Evolutionary conservation across 2,329 filamentous ascomycete genomes (phyloP), one percentile per base, ranked within the genome.

Genomic region (Ophiosphaerella herpotricha): DNA sequence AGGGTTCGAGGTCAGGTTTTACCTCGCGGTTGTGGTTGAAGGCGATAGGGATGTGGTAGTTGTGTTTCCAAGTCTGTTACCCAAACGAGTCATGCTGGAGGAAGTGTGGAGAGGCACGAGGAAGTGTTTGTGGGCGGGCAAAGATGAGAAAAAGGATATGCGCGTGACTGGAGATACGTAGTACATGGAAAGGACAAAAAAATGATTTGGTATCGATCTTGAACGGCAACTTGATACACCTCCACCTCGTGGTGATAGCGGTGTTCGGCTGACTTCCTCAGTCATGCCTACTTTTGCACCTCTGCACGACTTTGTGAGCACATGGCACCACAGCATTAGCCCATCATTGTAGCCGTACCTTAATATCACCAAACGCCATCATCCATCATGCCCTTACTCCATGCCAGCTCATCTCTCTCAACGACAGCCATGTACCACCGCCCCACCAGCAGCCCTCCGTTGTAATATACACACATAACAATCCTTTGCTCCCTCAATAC

Each of bases 1-100:
- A 49, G 92, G 92, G 0, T 96, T 97, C 66, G 90, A 92, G 75
- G 91, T 97, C 32, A 79, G 87, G 35, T 96, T 93, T 68, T 97
- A 96, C 68, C 77, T 99, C 7, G 85, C 90, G 4, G 89, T 97
- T 26, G 88, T 97, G 45, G 91, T 97, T 14, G 89, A 95, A 61
- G 91, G 87, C 2, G 93, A 97, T 74, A 83, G 87, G 46, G 87
- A 94, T 58, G 83, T 96, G 4, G 89, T 97, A 0, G 93, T 99
- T n/a, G 91, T 97, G 3, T 99, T 99, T 71, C 93, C 93, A 77
- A 81, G 82, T 48, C 74, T 96, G 58, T 70, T 97, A 54, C 94
- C 94, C 0, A 77, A 85, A 50, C 78, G 89, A 48, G 80, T 78
- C 41, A 87, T 96, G 47, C 79, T 97, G 24, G 91, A 97, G 77